These are phyloP conservation scores for Leccinum uliginosum DNA, from an alignment of 768 basidiomycete species.

Conservation along the genomic window DNA sequence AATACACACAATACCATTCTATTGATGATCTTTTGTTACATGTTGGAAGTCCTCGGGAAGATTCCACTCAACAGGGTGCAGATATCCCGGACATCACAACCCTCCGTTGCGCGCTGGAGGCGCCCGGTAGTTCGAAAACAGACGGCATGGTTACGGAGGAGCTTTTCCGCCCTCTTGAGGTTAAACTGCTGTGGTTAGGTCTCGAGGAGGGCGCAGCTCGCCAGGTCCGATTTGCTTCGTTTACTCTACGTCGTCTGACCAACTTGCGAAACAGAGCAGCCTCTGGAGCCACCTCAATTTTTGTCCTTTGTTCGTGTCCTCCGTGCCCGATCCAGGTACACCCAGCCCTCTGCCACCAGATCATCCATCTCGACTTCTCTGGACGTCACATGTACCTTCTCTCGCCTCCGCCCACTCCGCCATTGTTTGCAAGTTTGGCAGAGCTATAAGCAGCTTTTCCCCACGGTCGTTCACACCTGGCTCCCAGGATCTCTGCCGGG, in stretches of 20 bases:
- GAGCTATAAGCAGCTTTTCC: conserved; percentile 21
- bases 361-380: conserved; percentile 29
- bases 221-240: conserved; percentile 42
- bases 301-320: conserved; percentile 47
- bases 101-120: conserved; percentile 59
- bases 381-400: conserved; percentile 40
- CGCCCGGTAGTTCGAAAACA: conserved; percentile 36
- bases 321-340: conserved; percentile 11
- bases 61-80: conserved; percentile 10
- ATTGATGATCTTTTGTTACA: conserved; percentile 37
- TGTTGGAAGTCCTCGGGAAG: conserved; percentile 5
- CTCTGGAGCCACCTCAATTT: conserved; percentile 59
- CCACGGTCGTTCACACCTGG: conserved; percentile 5
- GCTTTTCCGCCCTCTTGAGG: conserved; percentile 55
- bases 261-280: conserved; percentile 30
- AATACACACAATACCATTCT: conserved; percentile 42
- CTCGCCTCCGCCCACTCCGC: conserved; percentile 21
- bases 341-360: conserved; percentile 5
- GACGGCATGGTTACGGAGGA: conserved; percentile 51
- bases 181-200: conserved; percentile 53
- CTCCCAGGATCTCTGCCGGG: conserved; percentile 32
- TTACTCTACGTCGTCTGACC: not conserved
- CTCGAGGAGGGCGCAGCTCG: conserved; percentile 46
- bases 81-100: conserved; percentile 50
- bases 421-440: conserved; percentile 24